Evolutionary conservation across 805 yeast genomes (phyloP).

Genomic region (Kluyveromyces starmeri): DNA sequence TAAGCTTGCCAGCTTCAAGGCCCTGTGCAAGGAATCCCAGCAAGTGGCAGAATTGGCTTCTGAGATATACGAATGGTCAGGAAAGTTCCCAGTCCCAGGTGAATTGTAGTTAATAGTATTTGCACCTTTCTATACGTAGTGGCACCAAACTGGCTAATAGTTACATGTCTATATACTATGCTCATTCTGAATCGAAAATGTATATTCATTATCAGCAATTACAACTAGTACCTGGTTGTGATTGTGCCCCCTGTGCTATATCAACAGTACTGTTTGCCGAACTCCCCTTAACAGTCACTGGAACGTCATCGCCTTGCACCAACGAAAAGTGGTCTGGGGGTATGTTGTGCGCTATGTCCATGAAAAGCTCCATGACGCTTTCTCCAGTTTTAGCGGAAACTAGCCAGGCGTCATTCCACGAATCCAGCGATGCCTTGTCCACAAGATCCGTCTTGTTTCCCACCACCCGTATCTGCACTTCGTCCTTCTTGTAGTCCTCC

Average conservation of each 20-base stretch:
- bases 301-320: background rate
- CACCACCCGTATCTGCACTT: slow-evolving; percentile 57
- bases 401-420: slow-evolving; percentile 36
- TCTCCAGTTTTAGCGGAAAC: slow-evolving; percentile 50
- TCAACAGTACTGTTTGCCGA: background rate
- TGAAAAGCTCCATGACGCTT: slow-evolving; percentile 38
- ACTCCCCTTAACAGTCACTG: background rate
- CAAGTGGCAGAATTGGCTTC: slow-evolving; percentile 52
- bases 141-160: background rate
- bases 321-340: slow-evolving; percentile 22
- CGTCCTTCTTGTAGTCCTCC: slow-evolving; percentile 41
- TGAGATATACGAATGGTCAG: slow-evolving; percentile 67
- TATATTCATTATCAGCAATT: slow-evolving; percentile 8
- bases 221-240: slow-evolving; percentile 5
- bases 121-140: no score
- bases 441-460: slow-evolving; percentile 68
- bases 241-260: background rate
- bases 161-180: no score
- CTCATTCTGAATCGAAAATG: slow-evolving; percentile 2
- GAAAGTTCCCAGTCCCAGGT: slow-evolving; percentile 82
- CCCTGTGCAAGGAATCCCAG: slow-evolving; percentile 52
- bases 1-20: slow-evolving; percentile 59
- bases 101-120: slow-evolving; percentile 32
- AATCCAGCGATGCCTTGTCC: slow-evolving; percentile 31
- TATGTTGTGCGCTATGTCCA: slow-evolving; percentile 35